Conservation (phyloP, 1,139 yeast species). For the Diutina mesorugosa region DNA sequence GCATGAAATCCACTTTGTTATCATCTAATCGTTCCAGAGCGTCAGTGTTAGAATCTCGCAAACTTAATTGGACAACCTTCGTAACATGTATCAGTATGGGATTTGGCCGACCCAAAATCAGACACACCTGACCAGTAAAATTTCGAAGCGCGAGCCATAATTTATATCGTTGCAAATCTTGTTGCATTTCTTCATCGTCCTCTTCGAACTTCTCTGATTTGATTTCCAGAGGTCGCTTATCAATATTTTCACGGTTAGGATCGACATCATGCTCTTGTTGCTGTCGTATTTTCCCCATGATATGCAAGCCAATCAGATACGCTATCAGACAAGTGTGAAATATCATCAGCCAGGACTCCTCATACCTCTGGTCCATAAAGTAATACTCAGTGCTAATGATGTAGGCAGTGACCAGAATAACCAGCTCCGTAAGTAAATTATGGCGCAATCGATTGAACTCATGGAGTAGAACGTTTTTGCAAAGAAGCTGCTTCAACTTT, state of each 20-base stretch:
- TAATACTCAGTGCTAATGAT: slow-evolving; percentile 39
- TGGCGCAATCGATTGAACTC: slow-evolving; percentile 32
- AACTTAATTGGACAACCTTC: slow-evolving; percentile 13
- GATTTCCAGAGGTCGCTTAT: slow-evolving; percentile 1
- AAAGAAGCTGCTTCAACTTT: slow-evolving; percentile 3
- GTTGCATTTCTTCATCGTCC: slow-evolving; percentile 5
- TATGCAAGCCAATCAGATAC: slow-evolving; percentile 40
- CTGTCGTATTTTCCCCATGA: slow-evolving; percentile 21
- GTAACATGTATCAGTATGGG: slow-evolving; percentile 41
- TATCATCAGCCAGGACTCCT: slow-evolving; percentile 37
- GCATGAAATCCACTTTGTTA: slow-evolving; percentile 15
- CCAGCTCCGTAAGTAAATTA: slow-evolving; percentile 33
- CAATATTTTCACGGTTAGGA: slow-evolving; percentile 4
- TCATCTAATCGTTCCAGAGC: slow-evolving; percentile 11
- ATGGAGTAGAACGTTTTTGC: slow-evolving; percentile 14
- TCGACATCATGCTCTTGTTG: slow-evolving; percentile 9
- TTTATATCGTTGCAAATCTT: slow-evolving; percentile 23
- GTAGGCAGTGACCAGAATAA: slow-evolving; percentile 33
- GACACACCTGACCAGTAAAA: slow-evolving; percentile 35
- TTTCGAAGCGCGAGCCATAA: slow-evolving; percentile 39
- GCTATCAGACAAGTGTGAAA: slow-evolving; percentile 37
- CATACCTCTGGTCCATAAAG: slow-evolving; percentile 35
- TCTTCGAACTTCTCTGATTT: slow-evolving; percentile 8
- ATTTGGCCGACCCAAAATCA: slow-evolving; percentile 42
- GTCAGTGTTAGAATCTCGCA: slow-evolving; percentile 5